Base-by-base conservation (phyloP, 139 green algal species). In the Yamagishiella unicocca region DNA sequence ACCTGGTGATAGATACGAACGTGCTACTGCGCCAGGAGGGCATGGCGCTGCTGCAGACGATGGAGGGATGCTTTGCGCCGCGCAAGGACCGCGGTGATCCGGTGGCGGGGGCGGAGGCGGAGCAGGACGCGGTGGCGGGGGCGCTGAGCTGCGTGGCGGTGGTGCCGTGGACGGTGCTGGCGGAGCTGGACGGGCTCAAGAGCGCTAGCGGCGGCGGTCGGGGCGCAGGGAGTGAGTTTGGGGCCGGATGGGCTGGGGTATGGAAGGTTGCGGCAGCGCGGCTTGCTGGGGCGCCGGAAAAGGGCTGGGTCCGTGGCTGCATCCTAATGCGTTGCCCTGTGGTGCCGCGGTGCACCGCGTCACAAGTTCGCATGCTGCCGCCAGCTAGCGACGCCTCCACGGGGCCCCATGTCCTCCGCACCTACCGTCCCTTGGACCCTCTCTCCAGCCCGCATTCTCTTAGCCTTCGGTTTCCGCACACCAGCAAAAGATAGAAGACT, bases 1-100 rank as follows among this genome's bases (percentile, higher is more conserved):
- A 85, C 43, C n/a, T 85, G 17, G 79, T 85, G 40, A 5, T 85
- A 2, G 79, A 85, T 67, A 85, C 79, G n/a, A 85, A 85, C 40
- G 79, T 75, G 54, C 40, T 85, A 42, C 79, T 85, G 79, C 62
- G 40, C 17, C 40, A 4, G 1, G 77, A 84, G 2, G 77, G 77
- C 24, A 3, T 84, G 27, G 31, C 8, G 55, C 54, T 84, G 77
- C 58, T 84, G 55, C 55, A 58, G 35, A 7, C 29, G 8, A 24
- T 84, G 4, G 55, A 38, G 55, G 37, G 58, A 38, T 31, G 54
- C 38, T 84, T 74, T 37, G 37, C 77, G 40, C 77, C 40, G 37
- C 55, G 58, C 2, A 8, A 25, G 22, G 33, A 40, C 2, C 21
- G 38, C 38, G 22, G 70, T 12, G 24, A 8, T 9, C 10, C 12